A percentile compares a stretch with the other conserved stretches of the same genome.
These are phyloP conservation scores for Bothriochloa decipiens DNA, from an alignment of 176 grass and related monocot genomes.

Conservation along the genomic window DNA sequence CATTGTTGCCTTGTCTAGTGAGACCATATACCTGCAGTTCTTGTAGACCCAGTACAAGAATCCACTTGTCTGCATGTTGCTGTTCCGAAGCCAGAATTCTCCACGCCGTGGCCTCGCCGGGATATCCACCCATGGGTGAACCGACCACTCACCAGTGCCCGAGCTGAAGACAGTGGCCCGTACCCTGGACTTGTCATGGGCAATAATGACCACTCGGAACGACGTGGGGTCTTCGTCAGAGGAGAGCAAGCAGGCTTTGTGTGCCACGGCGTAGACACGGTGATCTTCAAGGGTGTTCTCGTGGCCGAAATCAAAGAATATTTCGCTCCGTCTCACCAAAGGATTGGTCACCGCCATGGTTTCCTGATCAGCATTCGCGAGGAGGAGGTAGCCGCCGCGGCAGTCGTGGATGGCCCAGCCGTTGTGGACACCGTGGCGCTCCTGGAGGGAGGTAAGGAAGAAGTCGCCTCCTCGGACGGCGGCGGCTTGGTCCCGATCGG, in stretches of 20 bases:
- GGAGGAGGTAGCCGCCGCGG: constrained; percentile 9
- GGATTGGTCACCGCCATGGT: constrained; percentile 14
- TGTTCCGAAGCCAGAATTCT: neutral
- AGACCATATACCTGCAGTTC: neutral
- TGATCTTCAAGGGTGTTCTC: neutral
- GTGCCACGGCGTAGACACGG: neutral
- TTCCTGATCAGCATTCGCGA: neutral
- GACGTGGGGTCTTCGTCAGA: neutral
- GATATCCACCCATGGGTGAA: constrained; percentile 1
- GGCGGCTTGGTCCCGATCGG: constrained; percentile 12
- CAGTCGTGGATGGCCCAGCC: constrained; percentile 24
- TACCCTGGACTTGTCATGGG: constrained; percentile 13
- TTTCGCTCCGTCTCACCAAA: neutral
- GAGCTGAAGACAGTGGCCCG: neutral
- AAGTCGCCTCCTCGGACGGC: constrained; percentile 36
- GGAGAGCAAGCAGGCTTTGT: neutral
- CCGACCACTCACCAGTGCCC: neutral
- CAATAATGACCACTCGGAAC: neutral
- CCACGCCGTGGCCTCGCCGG: neutral
- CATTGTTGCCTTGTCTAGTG: neutral
- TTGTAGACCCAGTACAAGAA: constrained; percentile 18
- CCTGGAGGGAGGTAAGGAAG: constrained; percentile 35
- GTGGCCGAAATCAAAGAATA: neutral
- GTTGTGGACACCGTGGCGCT: neutral
- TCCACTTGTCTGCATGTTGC: constrained; percentile 19